phyloP scores from a whole-genome alignment of 345 rosid genomes.

The Arabidopsis suecica region DNA sequence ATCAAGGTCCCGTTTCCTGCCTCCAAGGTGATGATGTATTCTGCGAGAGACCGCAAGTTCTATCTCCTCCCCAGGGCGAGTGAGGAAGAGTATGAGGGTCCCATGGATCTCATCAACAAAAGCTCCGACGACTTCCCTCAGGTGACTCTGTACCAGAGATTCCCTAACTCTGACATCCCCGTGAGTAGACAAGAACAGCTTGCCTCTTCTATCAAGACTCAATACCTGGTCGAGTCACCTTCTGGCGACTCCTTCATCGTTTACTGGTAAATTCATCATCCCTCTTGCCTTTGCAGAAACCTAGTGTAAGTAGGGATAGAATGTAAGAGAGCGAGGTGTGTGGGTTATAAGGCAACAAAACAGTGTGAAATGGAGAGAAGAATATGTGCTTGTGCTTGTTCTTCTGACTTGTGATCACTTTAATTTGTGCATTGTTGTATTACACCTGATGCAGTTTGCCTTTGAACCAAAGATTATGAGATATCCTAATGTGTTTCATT shows the following conservation, averaged over 20 bases:
- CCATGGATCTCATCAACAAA: not conserved
- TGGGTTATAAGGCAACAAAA: no score
- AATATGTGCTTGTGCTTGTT: no score
- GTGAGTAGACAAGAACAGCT: not conserved
- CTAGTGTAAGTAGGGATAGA: not conserved
- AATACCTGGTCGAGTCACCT: slow-evolving; percentile 12
- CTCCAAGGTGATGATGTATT: not conserved
- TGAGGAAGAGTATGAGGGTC: not conserved
- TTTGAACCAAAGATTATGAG: no score
- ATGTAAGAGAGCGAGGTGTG: no score
- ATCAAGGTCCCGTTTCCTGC: not conserved
- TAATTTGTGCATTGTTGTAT: no score
- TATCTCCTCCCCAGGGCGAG: not conserved
- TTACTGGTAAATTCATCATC: slow-evolving; percentile 20
- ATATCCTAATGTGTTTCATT: no score
- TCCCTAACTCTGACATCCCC: not conserved
- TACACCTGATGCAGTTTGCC: no score
- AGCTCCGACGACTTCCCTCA: slow-evolving; percentile 18
- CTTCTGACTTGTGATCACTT: not conserved
- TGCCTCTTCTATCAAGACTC: accelerated
- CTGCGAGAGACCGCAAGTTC: not conserved
- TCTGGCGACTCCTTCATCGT: slow-evolving; percentile 28
- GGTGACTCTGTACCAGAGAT: not conserved
- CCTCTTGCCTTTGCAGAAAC: not conserved
- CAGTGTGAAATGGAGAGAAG: no score